Conservation (phyloP, 108 stramenopile genomes). For the Cyclotella cryptica region DNA sequence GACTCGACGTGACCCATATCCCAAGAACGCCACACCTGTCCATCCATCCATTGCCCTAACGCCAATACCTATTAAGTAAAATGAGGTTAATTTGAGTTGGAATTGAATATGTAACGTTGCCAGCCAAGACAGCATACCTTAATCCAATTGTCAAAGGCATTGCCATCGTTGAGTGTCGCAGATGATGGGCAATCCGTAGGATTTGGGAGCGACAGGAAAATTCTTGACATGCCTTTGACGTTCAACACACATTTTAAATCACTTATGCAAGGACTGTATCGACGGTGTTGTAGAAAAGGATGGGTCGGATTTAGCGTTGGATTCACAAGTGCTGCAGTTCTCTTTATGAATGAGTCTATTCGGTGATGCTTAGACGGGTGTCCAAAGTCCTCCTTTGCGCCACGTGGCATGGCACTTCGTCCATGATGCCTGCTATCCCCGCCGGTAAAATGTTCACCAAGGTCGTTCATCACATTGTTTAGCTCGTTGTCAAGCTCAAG, state of each 20-base stretch:
- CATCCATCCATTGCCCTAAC: conserved; percentile 84
- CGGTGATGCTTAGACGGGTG: conserved; percentile 6
- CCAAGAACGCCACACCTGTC: conserved; percentile 77
- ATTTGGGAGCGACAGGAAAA: conserved; percentile 61
- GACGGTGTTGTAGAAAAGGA: conserved; percentile 77
- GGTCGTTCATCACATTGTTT: conserved; percentile 22
- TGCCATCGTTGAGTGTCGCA: conserved; percentile 3
- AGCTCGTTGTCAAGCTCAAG: conserved; percentile 40
- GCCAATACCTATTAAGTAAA: conserved; percentile 73
- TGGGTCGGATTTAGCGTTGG: conserved; percentile 73
- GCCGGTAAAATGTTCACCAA: conserved; percentile 25
- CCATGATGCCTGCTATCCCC: conserved; percentile 47
- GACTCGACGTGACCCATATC: conserved; percentile 80
- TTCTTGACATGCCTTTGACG: conserved; percentile 87
- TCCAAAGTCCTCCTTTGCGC: neutral
- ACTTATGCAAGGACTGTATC: conserved; percentile 89
- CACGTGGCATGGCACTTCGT: conserved; percentile 8
- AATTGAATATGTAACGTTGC: conserved; percentile 27
- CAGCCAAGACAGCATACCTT: conserved; percentile 31
- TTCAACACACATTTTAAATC: conserved; percentile 95
- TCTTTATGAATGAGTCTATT: conserved; percentile 7
- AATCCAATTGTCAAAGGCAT: conserved; percentile 43
- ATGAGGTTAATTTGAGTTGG: neutral
- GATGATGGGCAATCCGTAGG: neutral
- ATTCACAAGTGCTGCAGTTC: conserved; percentile 23